Evolutionary conservation across 306 rosid species (phyloP), one percentile per base, ranked within the genome.

Genomic region (Cicer chorassanicum): DNA sequence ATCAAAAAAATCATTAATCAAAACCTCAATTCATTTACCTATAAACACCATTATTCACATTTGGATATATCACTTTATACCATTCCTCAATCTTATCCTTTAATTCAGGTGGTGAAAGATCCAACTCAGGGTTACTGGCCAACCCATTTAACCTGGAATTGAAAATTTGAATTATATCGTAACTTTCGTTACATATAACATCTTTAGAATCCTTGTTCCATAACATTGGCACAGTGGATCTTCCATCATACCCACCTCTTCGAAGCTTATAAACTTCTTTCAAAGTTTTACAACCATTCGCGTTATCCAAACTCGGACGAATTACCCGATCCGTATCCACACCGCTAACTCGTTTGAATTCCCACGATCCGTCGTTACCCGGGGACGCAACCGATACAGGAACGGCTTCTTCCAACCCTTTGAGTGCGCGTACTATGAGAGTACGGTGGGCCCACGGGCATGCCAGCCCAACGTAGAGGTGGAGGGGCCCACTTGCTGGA

Each of bases 381-480:
- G 98, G 96, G 0, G 89, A 80, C 11, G 93, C 96, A 6, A 93
- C 71, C 4, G 98, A 90, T 9, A 91, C 86, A 8, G 92, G 83
- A 8, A 93, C 84, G 50, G 91, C 89, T 2, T 83, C 88, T 15
- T 93, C 87, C 46, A 93, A 87, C 68, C 98, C 97, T 60, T 89
- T 91, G 6, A 91, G 86, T 1, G 90, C 94, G 4, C 96, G 92
- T 13, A 93, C 97, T 61, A 93, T 84, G 44, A 91, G 92, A 5
- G 95, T 81, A 18, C 97, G 89, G 89, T 91, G 97, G 81, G 98
- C 98, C 98, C 98, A 94, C 4, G 98, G 96, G 72, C 98, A 94
- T 0, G 98, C 87, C 40, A 93, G 89, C 80, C 87, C 96, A 48
- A 91, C 93, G 74, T 91, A 93, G 50, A 93, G 92, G 67, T 91